Percentiles rank a stretch among this genome's conserved stretches.
phyloP scores from a whole-genome alignment of 1,284 basidiomycete genomes.

The Neonothopanus nambi region DNA sequence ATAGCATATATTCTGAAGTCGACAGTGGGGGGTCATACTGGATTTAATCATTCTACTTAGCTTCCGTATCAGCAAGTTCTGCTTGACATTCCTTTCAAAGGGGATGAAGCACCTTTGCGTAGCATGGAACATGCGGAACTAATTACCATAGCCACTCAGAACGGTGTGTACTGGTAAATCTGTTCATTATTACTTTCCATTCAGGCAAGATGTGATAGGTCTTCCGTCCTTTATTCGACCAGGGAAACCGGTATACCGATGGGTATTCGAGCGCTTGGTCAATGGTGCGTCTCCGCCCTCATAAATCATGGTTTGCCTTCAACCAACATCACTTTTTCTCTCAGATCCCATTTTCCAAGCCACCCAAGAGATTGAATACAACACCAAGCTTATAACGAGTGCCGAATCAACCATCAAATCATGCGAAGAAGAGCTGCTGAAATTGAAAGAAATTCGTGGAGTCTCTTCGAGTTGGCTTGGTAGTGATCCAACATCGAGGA shows the following conservation, averaged over 20 bases:
- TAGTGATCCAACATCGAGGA: constrained; percentile 55
- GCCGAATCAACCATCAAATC: constrained; percentile 67
- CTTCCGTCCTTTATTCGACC: constrained; percentile 85
- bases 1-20: no score
- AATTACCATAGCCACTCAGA: constrained; percentile 75
- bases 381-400: constrained; percentile 69
- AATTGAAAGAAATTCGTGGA: constrained; percentile 58
- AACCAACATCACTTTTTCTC: neutral
- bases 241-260: constrained; percentile 87
- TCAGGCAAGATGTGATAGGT: constrained; percentile 42
- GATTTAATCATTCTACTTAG: constrained; percentile 35
- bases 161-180: constrained; percentile 50
- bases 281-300: constrained; percentile 50
- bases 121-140: constrained; percentile 90
- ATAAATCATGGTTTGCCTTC: neutral
- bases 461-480: constrained; percentile 49
- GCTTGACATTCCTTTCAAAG: constrained; percentile 89
- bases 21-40: neutral
- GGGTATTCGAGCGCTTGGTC: constrained; percentile 82
- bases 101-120: constrained; percentile 80
- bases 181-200: neutral
- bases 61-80: constrained; percentile 83
- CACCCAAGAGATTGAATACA: constrained; percentile 79
- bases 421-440: constrained; percentile 77
- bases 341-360: constrained; percentile 81